Base-by-base conservation (phyloP, 116 monocot species). In the Papilionanthe hybrid region DNA sequence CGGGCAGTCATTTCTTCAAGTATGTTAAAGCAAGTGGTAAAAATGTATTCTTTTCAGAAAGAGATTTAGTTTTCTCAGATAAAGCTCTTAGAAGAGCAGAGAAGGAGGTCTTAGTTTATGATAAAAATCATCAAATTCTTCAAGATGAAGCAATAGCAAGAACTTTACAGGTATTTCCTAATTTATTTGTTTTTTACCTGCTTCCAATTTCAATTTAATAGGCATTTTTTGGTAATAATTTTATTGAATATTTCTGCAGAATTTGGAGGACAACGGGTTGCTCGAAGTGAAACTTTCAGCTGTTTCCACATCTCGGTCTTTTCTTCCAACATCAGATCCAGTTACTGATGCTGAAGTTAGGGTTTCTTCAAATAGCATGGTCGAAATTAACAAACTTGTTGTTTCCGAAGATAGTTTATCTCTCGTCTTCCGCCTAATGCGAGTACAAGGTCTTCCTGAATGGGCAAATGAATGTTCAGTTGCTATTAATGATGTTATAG, bases 391-490 rank as follows among this genome's bases (percentile, higher is more conserved):
- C 29, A 37, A 82, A 82, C 88, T 92, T 88, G 80, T 6, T 48
- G 44, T 89, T 65, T 72, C 84, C 15, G 79, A 87, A 58, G 88
- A 92, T 76, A 72, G 7, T 13, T 65, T 87, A 41, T 53, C 94
- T 72, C 75, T 76, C 17, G 56, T 71, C 41, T 98, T 98, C 78
- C 82, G 88, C 25, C 88, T 98, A 60, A 87, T 98, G 91, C 86
- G 79, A 81, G 97, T 98, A 56, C 87, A 92, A 85, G 90, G 91
- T 55, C 83, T 98, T 81, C 92, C 94, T 74, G 22, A 89, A 73
- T 94, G 92, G 91, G 86, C 92, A 76, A 98, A 98, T 87, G 72
- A 87, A 47, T 86, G 81, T 18, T 83, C 94, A 66, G 90, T 98
- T 77, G 79, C 88, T 78, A 91, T 98, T 86, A 79, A 73, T 75